Base-by-base conservation (phyloP, 2,329 filamentous ascomycete genomes). In the Nemania bipapillata region DNA sequence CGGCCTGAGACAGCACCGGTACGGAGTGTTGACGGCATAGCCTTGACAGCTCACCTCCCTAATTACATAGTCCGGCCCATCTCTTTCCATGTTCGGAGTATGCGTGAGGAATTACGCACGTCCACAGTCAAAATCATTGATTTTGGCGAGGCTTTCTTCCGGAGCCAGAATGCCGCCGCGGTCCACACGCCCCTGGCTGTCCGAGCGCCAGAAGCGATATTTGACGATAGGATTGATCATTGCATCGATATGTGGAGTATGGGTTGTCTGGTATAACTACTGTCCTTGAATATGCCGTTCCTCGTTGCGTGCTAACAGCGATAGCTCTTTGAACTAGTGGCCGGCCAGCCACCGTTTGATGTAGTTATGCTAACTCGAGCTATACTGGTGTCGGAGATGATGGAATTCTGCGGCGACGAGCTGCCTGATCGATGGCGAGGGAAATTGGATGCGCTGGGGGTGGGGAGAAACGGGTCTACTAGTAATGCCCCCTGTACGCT, bases 201-300 rank as follows among this genome's bases (percentile, higher is more conserved):
- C 7, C 65, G 66, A 20, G 58, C 66, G 17, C 68, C 66, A 12
- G 66, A 69, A 57, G 58, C 54, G 7, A 22, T 69, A 15, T 66
- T 71, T 17, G 50, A 52, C 17, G 63, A 71, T 30, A 8, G 1
- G 12, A 40, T 71, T 5, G 62, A 69, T 30, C 45, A 11, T 28
- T 57, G 63, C 0, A 47, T 64, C 12, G 69, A 71, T 63, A 15
- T 66, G n/a, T 71, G 66, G 69, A 65, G 61, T 26, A 22, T 66
- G 58, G 63, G 57, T 5, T 69, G 69, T 32, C 17, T 71, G 55
- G 69, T 71, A 64, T 22, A 55, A 55, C 37, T 15, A 37, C 26
- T 35, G 15, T 53, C 26, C 26, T 42, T 40, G 8, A 49, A 47
- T 37, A 40, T 53, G 11, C 26, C 28, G 50, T 53, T 53, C 26